Evolutionary conservation across 768 basidiomycete genomes (phyloP), one percentile per base, ranked within the genome.

Genomic region (Lentinula raphanica): DNA sequence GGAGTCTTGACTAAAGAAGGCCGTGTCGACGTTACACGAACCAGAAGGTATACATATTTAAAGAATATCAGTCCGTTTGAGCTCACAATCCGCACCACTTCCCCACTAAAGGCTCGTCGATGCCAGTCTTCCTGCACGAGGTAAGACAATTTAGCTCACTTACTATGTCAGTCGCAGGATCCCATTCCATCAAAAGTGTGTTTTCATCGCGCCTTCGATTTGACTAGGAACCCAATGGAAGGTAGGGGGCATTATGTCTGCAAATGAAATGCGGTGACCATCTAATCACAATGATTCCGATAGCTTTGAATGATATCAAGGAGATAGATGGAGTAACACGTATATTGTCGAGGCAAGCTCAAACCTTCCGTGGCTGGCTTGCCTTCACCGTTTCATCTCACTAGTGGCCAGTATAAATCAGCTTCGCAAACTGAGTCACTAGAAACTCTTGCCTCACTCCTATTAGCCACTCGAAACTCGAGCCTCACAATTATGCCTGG

Each of bases 141-240:
- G 67, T 44, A 42, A 40, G 56, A 9, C 17, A 21, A 48, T 21
- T 39, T 12, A 53, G n/a, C 5, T 42, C n/a, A 50, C 28, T 29
- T n/a, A n/a, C n/a, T n/a, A n/a, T n/a, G 25, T 31, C 19, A 44
- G 21, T 44, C 23, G 17, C 42, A 9, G 5, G 39, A 9, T 32
- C 13, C 27, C 15, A 54, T 13, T 63, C 44, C 29, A 61, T 49
- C 7, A 27, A 11, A 46, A 90, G 90, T 88, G 42, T 89, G 87
- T 62, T 90, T 91, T 67, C 89, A 91, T 65, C 76, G 89, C 56
- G 90, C 89, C 29, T 85, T 91, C 61, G 90, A 92, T 63, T 84
- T 92, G 87, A 80, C 82, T 13, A 68, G 68, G 49, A 76, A 86
- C 62, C 65, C 79, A 3, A 69, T 76, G 40, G 73, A 79, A 70